phyloP scores from a whole-genome alignment of 371 early-diverging fungal species.

The Mortierella polycephala region DNA sequence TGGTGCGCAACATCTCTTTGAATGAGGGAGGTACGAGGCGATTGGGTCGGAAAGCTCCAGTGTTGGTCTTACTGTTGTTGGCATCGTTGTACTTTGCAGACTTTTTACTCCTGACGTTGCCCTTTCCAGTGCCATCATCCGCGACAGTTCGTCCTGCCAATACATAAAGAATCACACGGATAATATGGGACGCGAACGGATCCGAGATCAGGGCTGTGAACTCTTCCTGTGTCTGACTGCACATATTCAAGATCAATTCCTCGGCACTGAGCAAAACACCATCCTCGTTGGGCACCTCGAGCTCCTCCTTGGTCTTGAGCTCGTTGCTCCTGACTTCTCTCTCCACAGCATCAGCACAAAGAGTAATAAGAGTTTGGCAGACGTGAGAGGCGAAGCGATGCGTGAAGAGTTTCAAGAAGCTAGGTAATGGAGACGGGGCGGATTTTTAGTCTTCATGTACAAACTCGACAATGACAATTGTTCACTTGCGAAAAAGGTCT shows the following conservation, averaged over 20 bases:
- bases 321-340: conserved; percentile 67
- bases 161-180: conserved; percentile 75
- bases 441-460: background rate
- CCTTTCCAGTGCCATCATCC: conserved; percentile 63
- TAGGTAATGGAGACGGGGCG: conserved; percentile 12
- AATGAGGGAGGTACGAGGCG: conserved; percentile 74
- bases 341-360: conserved; percentile 80
- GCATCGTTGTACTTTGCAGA: conserved; percentile 74
- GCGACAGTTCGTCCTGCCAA: conserved; percentile 72
- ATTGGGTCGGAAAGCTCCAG: conserved; percentile 53
- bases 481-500: background rate
- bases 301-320: conserved; percentile 39
- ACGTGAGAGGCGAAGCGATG: conserved; percentile 92
- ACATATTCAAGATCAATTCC: conserved; percentile 68
- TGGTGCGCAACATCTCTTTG: conserved; percentile 62
- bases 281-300: conserved; percentile 53
- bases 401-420: conserved; percentile 73
- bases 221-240: conserved; percentile 71
- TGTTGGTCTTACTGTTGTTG: conserved; percentile 62
- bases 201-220: conserved; percentile 76
- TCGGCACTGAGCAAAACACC: conserved; percentile 75
- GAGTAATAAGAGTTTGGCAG: conserved; percentile 77
- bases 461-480: no score
- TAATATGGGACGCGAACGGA: conserved; percentile 80
- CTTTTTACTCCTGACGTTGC: conserved; percentile 69